A percentile compares a stretch with the other conserved stretches of the same genome.
These are phyloP conservation scores for Magnolia kwangsiensis DNA, from an alignment of 164 flowering plant genomes.

Conservation along the genomic window DNA sequence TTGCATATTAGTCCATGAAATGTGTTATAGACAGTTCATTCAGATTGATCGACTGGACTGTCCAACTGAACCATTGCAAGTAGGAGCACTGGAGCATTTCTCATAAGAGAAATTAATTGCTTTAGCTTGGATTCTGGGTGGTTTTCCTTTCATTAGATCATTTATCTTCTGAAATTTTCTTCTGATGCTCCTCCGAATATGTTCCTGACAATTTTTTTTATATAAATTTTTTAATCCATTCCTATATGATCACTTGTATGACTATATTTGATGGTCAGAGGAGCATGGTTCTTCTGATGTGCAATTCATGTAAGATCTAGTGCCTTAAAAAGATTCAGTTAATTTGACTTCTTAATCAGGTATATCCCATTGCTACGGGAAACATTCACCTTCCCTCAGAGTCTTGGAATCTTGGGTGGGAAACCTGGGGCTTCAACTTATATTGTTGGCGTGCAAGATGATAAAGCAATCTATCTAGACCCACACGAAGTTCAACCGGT, in stretches of 20 bases:
- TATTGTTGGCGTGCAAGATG: slow-evolving; percentile 90
- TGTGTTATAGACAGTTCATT: too few species aligned
- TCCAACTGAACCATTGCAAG: too few species aligned
- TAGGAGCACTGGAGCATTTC: too few species aligned
- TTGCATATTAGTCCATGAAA: too few species aligned
- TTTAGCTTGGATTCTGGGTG: too few species aligned
- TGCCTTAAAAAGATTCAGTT: background rate
- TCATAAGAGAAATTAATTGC: too few species aligned
- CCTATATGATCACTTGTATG: background rate
- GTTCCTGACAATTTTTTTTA: too few species aligned
- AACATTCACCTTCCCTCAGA: slow-evolving; percentile 87
- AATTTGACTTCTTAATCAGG: slow-evolving; percentile 31
- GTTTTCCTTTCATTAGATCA: too few species aligned
- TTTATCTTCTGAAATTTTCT: too few species aligned
- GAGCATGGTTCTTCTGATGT: background rate
- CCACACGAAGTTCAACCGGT: slow-evolving; percentile 91
- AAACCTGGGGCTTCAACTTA: slow-evolving; percentile 95
- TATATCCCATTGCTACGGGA: slow-evolving; percentile 70
- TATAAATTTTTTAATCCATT: too few species aligned
- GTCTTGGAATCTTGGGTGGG: slow-evolving; percentile 95
- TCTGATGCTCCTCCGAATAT: too few species aligned
- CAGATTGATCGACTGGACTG: too few species aligned
- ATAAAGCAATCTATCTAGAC: slow-evolving; percentile 80
- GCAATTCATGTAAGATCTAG: background rate
- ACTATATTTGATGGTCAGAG: background rate